Evolutionary conservation across 2,329 filamentous ascomycete species (phyloP), one percentile per base, ranked within the genome.

Genomic region (Talaromyces amestolkiae): DNA sequence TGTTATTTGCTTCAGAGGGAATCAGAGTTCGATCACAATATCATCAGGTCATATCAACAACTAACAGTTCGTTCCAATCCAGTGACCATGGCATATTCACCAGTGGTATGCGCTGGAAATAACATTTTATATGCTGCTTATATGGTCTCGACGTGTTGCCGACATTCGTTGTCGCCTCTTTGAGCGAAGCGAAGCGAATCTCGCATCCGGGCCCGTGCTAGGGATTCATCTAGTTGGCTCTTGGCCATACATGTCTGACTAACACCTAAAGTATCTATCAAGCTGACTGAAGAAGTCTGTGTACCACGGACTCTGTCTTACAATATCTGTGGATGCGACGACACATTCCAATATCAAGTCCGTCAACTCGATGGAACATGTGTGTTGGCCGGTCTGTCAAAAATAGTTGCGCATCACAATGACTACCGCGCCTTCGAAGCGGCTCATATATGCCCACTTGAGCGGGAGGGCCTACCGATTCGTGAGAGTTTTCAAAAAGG

Each of bases 351-450:
- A 4, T 17, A 68, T 17, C 65, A 69, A 61, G 66, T 69, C 8
- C 51, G 67, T 58, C 45, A 45, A 7, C 65, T 69, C 3, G 68
- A 71, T 63, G 37, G 63, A 17, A 53, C 61, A 2, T 69, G 60
- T 64, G 59, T 61, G 8, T 27, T 63, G 10, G 15, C 47, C 6
- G 47, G 13, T 24, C 1, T 27, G 13, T 8, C 17, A 13, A 51
- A 27, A 7, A 11, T 3, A 5, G 10, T 13, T 13, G 9, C 45
- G 9, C 19, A 37, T 33, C 7, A 31, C 35, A 27, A 58, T 19
- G 7, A 41, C 22, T 3, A 22, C 22, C 22, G 22, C n/a, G n/a
- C n/a, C n/a, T n/a, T n/a, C n/a, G n/a, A n/a, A n/a, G n/a, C n/a
- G n/a, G n/a, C n/a, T n/a, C n/a, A n/a, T n/a, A n/a, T n/a, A n/a